phyloP scores from a whole-genome alignment of 106 monocot genomes.

The Phalaenopsis aphrodite region DNA sequence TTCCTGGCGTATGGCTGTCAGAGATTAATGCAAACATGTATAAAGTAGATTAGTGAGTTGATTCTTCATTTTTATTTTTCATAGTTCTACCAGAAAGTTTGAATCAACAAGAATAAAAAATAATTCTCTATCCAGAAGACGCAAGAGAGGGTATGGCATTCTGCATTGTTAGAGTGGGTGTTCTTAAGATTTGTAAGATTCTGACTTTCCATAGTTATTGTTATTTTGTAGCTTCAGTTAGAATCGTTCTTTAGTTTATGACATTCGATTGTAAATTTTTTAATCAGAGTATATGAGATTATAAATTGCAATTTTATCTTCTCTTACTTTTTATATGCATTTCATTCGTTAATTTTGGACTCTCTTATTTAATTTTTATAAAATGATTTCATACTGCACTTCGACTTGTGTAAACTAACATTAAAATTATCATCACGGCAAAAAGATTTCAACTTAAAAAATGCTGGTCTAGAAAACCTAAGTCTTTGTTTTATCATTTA shows the following conservation, averaged over 20 bases:
- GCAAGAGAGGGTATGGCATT: neutral
- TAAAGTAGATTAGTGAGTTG: constrained; percentile 10
- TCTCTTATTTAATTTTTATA: no score
- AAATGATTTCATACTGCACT: neutral
- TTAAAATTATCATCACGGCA: neutral
- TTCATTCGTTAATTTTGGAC: neutral
- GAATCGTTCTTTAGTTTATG: neutral
- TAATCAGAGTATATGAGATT: neutral
- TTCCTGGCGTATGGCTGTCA: constrained; percentile 16
- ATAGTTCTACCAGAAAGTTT: neutral
- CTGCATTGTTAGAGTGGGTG: neutral
- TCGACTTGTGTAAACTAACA: neutral
- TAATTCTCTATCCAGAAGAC: neutral
- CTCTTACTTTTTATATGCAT: neutral
- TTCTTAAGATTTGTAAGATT: neutral
- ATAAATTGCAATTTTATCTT: neutral
- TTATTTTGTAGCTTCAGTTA: neutral
- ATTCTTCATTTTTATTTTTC: neutral
- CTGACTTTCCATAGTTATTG: neutral
- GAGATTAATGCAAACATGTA: constrained; percentile 11
- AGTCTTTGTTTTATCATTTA: neutral
- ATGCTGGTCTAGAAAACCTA: neutral
- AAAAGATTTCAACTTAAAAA: neutral
- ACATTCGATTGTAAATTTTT: neutral
- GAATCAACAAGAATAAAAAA: neutral